Evolutionary conservation across 805 yeast species (phyloP).

Genomic region (Metschnikowia koreensis): DNA sequence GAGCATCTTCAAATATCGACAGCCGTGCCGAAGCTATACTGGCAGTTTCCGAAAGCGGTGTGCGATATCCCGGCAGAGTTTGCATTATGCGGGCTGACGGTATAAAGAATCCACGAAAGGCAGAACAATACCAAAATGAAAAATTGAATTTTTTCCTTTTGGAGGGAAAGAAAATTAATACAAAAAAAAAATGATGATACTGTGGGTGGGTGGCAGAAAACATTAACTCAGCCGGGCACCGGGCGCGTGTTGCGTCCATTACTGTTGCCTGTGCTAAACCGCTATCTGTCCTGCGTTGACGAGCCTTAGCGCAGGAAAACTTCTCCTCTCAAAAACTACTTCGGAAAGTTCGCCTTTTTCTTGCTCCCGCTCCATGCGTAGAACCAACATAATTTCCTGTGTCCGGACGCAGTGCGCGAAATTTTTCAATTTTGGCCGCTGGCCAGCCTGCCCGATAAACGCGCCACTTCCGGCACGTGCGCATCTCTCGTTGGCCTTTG

Average conservation of each 20-base stretch:
- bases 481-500: no score
- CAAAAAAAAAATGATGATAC: background rate
- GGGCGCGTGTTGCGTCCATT: background rate
- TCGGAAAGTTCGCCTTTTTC: background rate
- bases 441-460: background rate
- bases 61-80: background rate
- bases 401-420: background rate
- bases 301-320: background rate
- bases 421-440: background rate
- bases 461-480: background rate
- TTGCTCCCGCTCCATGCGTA: background rate
- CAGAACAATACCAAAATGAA: background rate
- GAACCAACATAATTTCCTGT: background rate
- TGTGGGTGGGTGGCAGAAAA: background rate
- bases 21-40: slow-evolving; percentile 10
- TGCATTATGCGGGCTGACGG: background rate
- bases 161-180: background rate
- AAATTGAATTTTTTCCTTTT: no score
- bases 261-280: background rate
- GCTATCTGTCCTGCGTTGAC: background rate
- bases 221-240: background rate
- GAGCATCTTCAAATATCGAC: slow-evolving; percentile 19
- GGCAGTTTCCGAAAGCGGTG: slow-evolving; percentile 1
- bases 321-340: background rate
- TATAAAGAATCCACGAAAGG: background rate